Evolutionary conservation across 2,329 filamentous ascomycete genomes (phyloP).

Genomic region (Ophiocordyceps camponoti-saundersi): DNA sequence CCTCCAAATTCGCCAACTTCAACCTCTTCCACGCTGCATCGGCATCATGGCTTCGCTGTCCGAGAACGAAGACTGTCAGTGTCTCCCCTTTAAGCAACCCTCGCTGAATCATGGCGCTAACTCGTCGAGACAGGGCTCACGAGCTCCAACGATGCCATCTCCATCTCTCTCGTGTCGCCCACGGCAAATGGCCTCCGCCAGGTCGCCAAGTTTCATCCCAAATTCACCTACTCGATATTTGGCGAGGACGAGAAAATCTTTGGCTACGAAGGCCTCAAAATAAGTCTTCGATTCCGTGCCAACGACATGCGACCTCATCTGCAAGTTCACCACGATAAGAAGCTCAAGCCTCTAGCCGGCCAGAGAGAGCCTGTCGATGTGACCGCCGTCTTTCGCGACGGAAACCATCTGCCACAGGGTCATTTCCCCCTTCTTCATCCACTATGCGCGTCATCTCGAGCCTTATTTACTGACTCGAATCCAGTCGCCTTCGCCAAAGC

Average conservation of each 20-base stretch:
- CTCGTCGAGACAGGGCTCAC: constrained; percentile 30
- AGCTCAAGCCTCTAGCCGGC: constrained; percentile 45
- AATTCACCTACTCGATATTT: constrained; percentile 84
- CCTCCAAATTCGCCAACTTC: not conserved
- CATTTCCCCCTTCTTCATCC: not conserved
- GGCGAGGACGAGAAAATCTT: constrained; percentile 86
- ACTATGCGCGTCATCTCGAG: not conserved
- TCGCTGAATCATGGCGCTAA: not conserved
- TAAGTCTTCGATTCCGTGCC: constrained; percentile 51
- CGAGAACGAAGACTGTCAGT: constrained; percentile 17
- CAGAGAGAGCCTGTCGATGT: constrained; percentile 57
- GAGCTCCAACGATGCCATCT: constrained; percentile 44
- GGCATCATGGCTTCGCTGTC: constrained; percentile 13
- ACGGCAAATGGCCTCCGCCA: constrained; percentile 32
- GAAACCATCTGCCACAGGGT: constrained; percentile 49
- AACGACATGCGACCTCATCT: constrained; percentile 66
- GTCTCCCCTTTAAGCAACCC: not conserved
- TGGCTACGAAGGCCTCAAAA: constrained; percentile 67
- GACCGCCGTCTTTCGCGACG: constrained; percentile 42
- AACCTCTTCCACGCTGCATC: not conserved
- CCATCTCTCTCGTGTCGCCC: constrained; percentile 40
- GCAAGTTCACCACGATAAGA: constrained; percentile 52
- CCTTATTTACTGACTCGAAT: constrained; percentile 23
- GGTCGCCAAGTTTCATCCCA: constrained; percentile 59
- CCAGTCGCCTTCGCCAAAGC: constrained; percentile 50